phyloP scores from a whole-genome alignment of 2,329 filamentous ascomycete genomes.

The Ophiosphaerella herpotricha region DNA sequence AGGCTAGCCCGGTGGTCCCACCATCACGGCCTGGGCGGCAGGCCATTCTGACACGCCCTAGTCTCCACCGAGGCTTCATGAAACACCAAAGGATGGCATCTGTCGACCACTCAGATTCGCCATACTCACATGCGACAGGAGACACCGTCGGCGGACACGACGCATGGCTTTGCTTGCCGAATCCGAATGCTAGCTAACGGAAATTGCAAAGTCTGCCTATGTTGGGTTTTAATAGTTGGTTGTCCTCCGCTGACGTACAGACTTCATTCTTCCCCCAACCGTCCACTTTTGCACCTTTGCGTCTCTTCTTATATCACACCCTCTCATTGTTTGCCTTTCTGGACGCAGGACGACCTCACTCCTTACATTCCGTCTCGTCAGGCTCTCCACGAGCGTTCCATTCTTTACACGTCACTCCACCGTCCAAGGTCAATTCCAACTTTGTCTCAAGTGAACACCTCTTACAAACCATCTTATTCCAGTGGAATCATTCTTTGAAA shows the following conservation, averaged over 20 bases:
- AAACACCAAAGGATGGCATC: conserved; percentile 33
- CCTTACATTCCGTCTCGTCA: conserved; percentile 24
- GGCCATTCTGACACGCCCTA: conserved; percentile 39
- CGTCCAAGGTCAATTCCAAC: conserved; percentile 7
- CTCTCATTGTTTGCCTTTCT: conserved; percentile 28
- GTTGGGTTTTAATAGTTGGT: conserved; percentile 33
- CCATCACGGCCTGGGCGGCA: conserved; percentile 22
- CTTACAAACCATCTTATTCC: conserved; percentile 11
- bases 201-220: conserved; percentile 31
- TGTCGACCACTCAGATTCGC: conserved; percentile 32
- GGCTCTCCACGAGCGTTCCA: conserved; percentile 32
- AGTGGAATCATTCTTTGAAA: conserved; percentile 3
- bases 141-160: conserved; percentile 20
- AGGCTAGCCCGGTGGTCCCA: conserved; percentile 17
- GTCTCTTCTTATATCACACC: conserved; percentile 21
- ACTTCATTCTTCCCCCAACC: conserved; percentile 29
- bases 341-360: conserved; percentile 40
- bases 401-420: conserved; percentile 29
- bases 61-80: conserved; percentile 39
- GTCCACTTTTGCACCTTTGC: conserved; percentile 28
- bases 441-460: conserved; percentile 15
- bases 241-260: conserved; percentile 22
- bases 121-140: conserved; percentile 26
- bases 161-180: conserved; percentile 26
- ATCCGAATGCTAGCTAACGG: conserved; percentile 20